Evolutionary conservation across 805 yeast genomes (phyloP).

Genomic region (Candida mattraensis): DNA sequence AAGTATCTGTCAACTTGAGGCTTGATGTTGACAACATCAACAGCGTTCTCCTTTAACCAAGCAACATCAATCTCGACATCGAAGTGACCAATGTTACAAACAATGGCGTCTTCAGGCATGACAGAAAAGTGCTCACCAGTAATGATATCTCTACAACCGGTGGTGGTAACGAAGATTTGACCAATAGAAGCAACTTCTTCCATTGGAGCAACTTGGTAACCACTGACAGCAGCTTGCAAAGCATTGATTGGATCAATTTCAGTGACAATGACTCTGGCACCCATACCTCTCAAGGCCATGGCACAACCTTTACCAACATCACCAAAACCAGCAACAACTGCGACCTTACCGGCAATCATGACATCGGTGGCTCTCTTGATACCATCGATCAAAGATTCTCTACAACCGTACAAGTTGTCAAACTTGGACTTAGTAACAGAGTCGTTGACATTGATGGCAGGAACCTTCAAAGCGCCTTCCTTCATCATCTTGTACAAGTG

Average conservation of each 20-base stretch:
- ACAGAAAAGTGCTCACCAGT: constrained; percentile 78
- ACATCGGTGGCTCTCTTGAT: constrained; percentile 99
- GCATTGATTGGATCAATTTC: constrained; percentile 99
- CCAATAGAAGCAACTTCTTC: constrained; percentile 90
- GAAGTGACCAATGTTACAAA: constrained; percentile 99
- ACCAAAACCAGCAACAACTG: constrained; percentile 99
- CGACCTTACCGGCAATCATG: constrained; percentile 99
- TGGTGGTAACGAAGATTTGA: constrained; percentile 98
- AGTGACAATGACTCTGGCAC: constrained; percentile 96
- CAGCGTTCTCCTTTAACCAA: constrained; percentile 94
- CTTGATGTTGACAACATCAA: constrained; percentile 93
- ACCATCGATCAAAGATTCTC: constrained; percentile 98
- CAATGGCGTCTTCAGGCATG: constrained; percentile 99
- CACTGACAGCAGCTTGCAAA: constrained; percentile 98
- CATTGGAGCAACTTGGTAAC: constrained; percentile 95
- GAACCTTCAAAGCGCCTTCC: constrained; percentile 88
- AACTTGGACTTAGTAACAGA: constrained; percentile 98
- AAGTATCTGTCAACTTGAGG: constrained; percentile 99
- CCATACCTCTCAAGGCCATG: constrained; percentile 97
- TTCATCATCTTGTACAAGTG: constrained; percentile 95
- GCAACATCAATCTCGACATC: constrained; percentile 99
- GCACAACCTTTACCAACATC: constrained; percentile 99
- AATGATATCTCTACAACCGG: constrained; percentile 99
- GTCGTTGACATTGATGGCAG: constrained; percentile 99
- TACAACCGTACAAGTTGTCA: constrained; percentile 99